Evolutionary conservation across 331 rosid species (phyloP).

Genomic region (Prunus yedoensis): DNA sequence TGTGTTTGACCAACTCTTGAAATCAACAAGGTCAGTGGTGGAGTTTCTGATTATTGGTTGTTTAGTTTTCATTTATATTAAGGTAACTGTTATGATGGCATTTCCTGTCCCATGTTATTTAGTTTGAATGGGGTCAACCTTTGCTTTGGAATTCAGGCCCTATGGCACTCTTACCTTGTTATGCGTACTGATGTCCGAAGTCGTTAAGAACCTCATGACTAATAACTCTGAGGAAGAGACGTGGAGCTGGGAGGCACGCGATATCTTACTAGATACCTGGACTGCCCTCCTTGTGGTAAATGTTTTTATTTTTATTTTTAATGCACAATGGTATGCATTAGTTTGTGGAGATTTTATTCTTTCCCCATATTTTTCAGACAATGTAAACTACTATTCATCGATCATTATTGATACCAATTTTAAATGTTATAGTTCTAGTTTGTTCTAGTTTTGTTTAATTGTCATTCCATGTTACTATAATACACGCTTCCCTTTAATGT

Average conservation of each 20-base stretch:
- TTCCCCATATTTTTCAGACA: slow-evolving; percentile 2
- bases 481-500: too few species aligned
- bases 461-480: not conserved
- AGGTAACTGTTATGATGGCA: not conserved
- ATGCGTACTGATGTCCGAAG: slow-evolving; percentile 79
- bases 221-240: slow-evolving; percentile 71
- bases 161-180: slow-evolving; percentile 67
- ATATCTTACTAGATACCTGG: slow-evolving; percentile 85
- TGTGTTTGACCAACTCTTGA: slow-evolving; percentile 71
- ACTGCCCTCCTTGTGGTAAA: slow-evolving; percentile 78
- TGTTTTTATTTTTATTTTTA: not conserved
- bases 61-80: not conserved
- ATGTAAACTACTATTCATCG: not conserved
- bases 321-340: slow-evolving; percentile 3
- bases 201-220: slow-evolving; percentile 67
- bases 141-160: slow-evolving; percentile 62
- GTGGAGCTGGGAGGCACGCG: slow-evolving; percentile 99
- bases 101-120: slow-evolving; percentile 1
- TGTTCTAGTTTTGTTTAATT: slow-evolving; percentile 1
- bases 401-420: not conserved
- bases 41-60: slow-evolving; percentile 13
- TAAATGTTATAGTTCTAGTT: not conserved
- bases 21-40: slow-evolving; percentile 55
- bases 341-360: not conserved
- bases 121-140: slow-evolving; percentile 10